Evolutionary conservation across 1,139 yeast genomes (phyloP), one percentile per base, ranked within the genome.

Genomic region (Arxiozyma telluris): DNA sequence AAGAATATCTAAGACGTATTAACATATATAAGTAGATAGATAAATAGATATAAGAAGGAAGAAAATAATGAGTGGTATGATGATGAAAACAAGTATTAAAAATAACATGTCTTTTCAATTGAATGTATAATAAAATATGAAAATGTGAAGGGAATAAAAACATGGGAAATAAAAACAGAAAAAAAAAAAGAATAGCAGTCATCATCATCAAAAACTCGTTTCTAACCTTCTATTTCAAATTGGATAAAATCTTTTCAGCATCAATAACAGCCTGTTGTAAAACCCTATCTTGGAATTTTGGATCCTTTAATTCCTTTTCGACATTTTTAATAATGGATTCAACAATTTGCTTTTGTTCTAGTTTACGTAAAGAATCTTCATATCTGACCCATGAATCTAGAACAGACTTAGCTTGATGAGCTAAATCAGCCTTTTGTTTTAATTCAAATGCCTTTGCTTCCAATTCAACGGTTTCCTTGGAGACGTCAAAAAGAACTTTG

Each of bases 301-400:
- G 84, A 76, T 86, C 84, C 66, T 79, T 77, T 66, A 93, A 75
- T 76, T 90, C 95, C 75, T 84, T 77, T 78, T 87, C 83, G 66
- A 93, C 95, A 80, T 89, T 90, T 57, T 89, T 78, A 70, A 90
- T 86, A 63, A 93, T 96, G 56, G 91, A 72, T 72, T 86, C 78
- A 53, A 95, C 84, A 69, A 93, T 83, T 75, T 89, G 96, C 73
- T 84, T 82, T 80, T 93, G 98, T 80, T 93, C 96, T 70, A 85
- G 77, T 80, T 89, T 96, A 79, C 98, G 93, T 67, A 91, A 94
- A 72, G 89, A 91, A 64, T 89, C 86, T 80, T 93, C 98, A 75
- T 87, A 89, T 83, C 98, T 89, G 66, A 90, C 98, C 98, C 98
- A 93, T 42, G 98, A 89, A 76, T 93, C 98, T 72, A 93, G 83